A percentile compares a stretch with the other conserved stretches of the same genome.
Evolutionary conservation across 257 asterid genomes (phyloP).

Genomic region (Marsdenia floribunda): DNA sequence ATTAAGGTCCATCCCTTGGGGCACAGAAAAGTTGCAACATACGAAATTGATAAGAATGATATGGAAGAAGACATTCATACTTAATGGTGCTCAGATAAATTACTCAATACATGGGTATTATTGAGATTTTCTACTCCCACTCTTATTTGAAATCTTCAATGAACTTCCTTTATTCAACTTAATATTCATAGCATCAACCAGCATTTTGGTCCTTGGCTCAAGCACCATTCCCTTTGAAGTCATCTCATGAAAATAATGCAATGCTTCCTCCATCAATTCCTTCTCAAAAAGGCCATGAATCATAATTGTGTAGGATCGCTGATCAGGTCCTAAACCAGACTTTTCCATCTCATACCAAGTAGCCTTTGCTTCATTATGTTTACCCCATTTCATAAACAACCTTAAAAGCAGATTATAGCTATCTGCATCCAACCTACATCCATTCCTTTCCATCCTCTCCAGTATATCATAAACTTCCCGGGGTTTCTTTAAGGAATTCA

Average conservation of each 20-base stretch:
- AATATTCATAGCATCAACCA: constrained; percentile 47
- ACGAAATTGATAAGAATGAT: neutral
- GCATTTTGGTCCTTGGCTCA: constrained; percentile 49
- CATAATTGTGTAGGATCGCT: constrained; percentile 59
- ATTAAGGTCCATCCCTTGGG: neutral
- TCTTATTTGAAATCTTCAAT: neutral
- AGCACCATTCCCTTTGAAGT: constrained; percentile 49
- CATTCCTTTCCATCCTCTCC: constrained; percentile 55
- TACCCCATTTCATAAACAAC: constrained; percentile 65
- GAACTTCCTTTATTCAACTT: constrained; percentile 24
- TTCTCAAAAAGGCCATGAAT: constrained; percentile 52
- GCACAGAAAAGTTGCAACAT: too few species aligned
- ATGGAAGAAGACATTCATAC: neutral
- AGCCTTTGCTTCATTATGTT: constrained; percentile 27
- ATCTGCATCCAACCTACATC: constrained; percentile 44
- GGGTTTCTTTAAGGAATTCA: constrained; percentile 40
- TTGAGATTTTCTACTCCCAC: constrained; percentile 1
- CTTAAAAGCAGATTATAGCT: constrained; percentile 59
- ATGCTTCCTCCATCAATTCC: constrained; percentile 39
- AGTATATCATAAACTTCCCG: constrained; percentile 49
- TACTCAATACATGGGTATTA: neutral
- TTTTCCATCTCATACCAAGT: constrained; percentile 72
- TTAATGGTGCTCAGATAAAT: neutral
- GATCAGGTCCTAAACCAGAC: constrained; percentile 69
- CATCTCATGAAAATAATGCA: constrained; percentile 59